These are phyloP conservation scores for Agroathelia rolfsii DNA, from an alignment of 1,284 basidiomycete genomes.

Conservation along the genomic window DNA sequence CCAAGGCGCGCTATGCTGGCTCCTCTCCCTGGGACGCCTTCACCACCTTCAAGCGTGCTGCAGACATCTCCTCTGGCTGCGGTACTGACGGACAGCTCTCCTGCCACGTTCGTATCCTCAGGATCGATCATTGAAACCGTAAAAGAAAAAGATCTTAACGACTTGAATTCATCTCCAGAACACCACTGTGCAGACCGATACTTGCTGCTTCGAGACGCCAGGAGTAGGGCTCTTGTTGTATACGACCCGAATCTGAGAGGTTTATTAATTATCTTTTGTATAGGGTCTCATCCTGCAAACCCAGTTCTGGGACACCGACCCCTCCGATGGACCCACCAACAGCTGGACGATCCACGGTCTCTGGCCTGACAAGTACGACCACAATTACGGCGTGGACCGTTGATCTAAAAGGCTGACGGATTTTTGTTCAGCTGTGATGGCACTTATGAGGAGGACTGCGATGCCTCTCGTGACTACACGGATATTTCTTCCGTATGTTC, in stretches of 20 bases:
- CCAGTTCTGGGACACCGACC: conserved; percentile 15
- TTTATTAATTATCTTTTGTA: conserved; percentile 1
- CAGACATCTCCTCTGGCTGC: conserved; percentile 23
- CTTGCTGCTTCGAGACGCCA: conserved; percentile 16
- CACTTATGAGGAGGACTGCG: conserved; percentile 26
- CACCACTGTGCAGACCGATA: conserved; percentile 17
- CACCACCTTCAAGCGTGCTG: conserved; percentile 3
- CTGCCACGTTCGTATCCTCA: conserved; percentile 24
- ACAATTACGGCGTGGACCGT: not conserved
- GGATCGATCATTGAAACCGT: too few species aligned
- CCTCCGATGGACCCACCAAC: conserved; percentile 16
- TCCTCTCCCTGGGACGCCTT: too few species aligned
- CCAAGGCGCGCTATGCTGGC: conserved; percentile 1
- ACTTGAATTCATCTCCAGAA: conserved; percentile 19
- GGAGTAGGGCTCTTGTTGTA: conserved; percentile 17
- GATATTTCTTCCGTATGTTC: conserved; percentile 20
- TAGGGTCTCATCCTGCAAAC: conserved; percentile 4
- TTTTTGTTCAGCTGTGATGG: conserved; percentile 29
- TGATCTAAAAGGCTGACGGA: conserved; percentile 1
- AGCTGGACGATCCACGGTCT: conserved; percentile 22
- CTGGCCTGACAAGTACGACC: conserved; percentile 16
- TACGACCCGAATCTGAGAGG: conserved; percentile 15
- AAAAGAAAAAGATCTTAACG: not conserved
- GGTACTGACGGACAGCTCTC: conserved; percentile 21
- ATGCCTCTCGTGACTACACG: conserved; percentile 21